Evolutionary conservation across 805 yeast genomes (phyloP).

Genomic region (Yamadazyma akitaensis): DNA sequence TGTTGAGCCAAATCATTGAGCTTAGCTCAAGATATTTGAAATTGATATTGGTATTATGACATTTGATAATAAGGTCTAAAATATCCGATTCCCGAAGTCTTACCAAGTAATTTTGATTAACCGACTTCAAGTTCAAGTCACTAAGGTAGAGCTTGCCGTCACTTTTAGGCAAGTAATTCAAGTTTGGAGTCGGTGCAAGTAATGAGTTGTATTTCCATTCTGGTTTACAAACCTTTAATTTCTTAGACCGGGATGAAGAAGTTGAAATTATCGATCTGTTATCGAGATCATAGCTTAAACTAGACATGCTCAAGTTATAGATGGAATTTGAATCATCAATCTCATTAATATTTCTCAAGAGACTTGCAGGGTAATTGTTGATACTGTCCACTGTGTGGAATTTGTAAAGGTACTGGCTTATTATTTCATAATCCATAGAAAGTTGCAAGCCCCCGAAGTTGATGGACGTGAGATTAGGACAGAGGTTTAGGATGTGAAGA

Average conservation of each 20-base stretch:
- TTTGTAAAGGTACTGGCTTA: slow-evolving; percentile 31
- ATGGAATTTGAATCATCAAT: slow-evolving; percentile 15
- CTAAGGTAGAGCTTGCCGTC: slow-evolving; percentile 36
- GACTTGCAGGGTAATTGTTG: slow-evolving; percentile 35
- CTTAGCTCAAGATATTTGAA: slow-evolving; percentile 39
- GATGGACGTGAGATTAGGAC: slow-evolving; percentile 55
- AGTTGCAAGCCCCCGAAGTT: slow-evolving; percentile 62
- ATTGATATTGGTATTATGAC: slow-evolving; percentile 22
- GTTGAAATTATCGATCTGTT: slow-evolving; percentile 10
- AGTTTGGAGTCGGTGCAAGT: slow-evolving; percentile 36
- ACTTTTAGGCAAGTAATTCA: slow-evolving; percentile 27
- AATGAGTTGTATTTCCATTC: slow-evolving; percentile 35
- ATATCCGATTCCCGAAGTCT: slow-evolving; percentile 33
- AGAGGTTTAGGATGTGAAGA: slow-evolving; percentile 62
- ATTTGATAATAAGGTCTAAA: slow-evolving; percentile 21
- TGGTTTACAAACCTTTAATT: slow-evolving; percentile 20
- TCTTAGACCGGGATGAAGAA: slow-evolving; percentile 1
- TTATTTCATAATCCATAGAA: slow-evolving; percentile 62
- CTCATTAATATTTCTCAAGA: slow-evolving; percentile 13
- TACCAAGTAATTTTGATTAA: slow-evolving; percentile 29
- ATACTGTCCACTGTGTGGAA: slow-evolving; percentile 38
- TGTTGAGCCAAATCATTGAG: slow-evolving; percentile 48
- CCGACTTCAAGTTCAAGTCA: slow-evolving; percentile 39
- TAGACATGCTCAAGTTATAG: slow-evolving; percentile 9
- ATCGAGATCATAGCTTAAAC: slow-evolving; percentile 7